Evolutionary conservation across 176 grass and related monocot species (phyloP).

Genomic region (Cenchrus fungigraminus): DNA sequence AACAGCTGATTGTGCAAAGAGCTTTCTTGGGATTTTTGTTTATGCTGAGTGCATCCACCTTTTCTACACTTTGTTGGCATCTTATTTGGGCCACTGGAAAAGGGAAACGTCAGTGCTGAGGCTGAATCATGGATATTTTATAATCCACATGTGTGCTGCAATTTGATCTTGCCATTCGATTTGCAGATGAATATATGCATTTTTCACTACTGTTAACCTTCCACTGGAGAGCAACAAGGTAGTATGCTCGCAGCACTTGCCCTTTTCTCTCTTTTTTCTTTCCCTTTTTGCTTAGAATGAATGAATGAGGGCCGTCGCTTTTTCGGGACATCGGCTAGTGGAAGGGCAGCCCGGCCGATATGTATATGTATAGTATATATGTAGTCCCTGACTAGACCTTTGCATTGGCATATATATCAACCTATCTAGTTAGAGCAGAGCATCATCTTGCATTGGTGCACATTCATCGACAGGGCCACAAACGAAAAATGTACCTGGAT

Average conservation of each 20-base stretch:
- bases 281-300: background rate
- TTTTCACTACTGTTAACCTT: background rate
- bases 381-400: background rate
- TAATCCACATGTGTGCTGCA: background rate
- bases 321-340: conserved; percentile 11
- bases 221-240: conserved; percentile 4
- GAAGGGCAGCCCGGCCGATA: background rate
- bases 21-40: conserved; percentile 5
- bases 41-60: conserved; percentile 30
- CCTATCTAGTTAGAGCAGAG: background rate
- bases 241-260: conserved; percentile 10
- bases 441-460: background rate
- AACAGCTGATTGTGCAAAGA: background rate
- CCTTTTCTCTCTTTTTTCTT: too few species aligned
- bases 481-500: background rate
- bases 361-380: background rate
- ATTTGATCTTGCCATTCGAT: conserved; percentile 22
- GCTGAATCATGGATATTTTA: background rate
- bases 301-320: conserved; percentile 43
- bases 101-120: background rate
- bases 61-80: conserved; percentile 33
- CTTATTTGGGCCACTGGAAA: conserved; percentile 14
- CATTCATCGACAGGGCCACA: background rate
- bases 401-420: background rate
- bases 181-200: background rate